Base-by-base conservation (phyloP, 331 rosid species). In the Pyracantha coccinea region DNA sequence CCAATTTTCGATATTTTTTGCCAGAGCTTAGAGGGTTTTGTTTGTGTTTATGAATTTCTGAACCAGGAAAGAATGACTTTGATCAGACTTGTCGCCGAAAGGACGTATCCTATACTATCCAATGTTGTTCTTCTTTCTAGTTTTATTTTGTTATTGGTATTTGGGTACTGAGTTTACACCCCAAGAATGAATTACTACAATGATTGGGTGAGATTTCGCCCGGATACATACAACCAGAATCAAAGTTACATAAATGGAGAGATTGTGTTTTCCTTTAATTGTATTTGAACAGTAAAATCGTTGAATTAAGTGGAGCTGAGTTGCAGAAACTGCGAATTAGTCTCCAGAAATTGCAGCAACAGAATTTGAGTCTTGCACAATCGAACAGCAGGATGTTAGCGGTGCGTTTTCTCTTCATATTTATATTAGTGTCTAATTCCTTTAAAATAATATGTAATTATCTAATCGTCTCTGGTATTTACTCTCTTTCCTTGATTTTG, bases 331-430 rank as follows among this genome's bases (percentile, higher is more conserved):
- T 88, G 75, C 79, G 92, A 53, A 85, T 68, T 64, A 85, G 79
- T 70, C 63, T 89, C 73, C 92, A 88, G 87, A 91, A 91, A 65
- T 79, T 93, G 82, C 94, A 91, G 78, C 79, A 84, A 28, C 98
- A 91, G 72, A 93, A 93, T 54, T 82, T 88, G 96, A 88, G 85
- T 73, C 91, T 93, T 73, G 95, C 94, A 79, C 97, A 92, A 84
- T 87, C 95, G 4, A 91, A 91, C 77, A 87, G 82, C 76, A 88
- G 80, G 61, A 89, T 91, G 88, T 82, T 85, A 73, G 95, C 92
- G 72, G 98, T 93, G 8, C 44, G 82, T 77, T 72, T 75, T 5
- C 33, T 8, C 32, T 10, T 65, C 8, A 61, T 47, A 67, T 74
- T 66, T 25, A 4, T 68, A 68, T 66, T 32, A 54, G 65, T 67